phyloP scores from a whole-genome alignment of 352 stramenopile species.

The Stramenopiles sp. region DNA sequence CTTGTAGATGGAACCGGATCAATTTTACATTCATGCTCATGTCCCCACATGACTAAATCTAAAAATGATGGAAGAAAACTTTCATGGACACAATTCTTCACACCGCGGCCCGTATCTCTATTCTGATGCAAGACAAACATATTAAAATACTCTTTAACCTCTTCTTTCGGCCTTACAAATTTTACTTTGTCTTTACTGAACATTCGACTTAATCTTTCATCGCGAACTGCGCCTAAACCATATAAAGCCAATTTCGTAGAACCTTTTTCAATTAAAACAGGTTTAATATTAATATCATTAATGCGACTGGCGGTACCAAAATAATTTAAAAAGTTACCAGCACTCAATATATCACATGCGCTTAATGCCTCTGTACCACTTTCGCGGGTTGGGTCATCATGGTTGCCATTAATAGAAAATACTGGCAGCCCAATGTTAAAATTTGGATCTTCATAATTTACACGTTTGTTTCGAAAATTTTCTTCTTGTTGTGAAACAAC shows the following conservation, averaged over 20 bases:
- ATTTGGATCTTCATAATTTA: constrained; percentile 92
- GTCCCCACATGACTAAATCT: constrained; percentile 85
- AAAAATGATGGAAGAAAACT: constrained; percentile 96
- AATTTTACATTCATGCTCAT: constrained; percentile 95
- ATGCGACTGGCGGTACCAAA: constrained; percentile 79
- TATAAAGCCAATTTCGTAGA: constrained; percentile 84
- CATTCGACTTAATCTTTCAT: constrained; percentile 93
- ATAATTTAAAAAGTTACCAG: constrained; percentile 94
- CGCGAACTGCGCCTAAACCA: constrained; percentile 88
- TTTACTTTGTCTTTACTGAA: constrained; percentile 82
- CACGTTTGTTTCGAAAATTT: constrained; percentile 66
- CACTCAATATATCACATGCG: constrained; percentile 79
- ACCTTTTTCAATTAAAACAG: constrained; percentile 85
- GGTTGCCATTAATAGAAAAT: constrained; percentile 97
- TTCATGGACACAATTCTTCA: constrained; percentile 91
- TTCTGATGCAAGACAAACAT: constrained; percentile 99
- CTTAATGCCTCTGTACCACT: constrained; percentile 51
- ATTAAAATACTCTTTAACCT: constrained; percentile 68
- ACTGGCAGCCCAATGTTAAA: constrained; percentile 81
- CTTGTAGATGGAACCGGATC: constrained; percentile 73
- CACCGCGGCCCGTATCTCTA: constrained; percentile 63
- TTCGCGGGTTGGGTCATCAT: constrained; percentile 91
- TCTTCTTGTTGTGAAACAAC: constrained; percentile 65
- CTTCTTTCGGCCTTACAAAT: constrained; percentile 52
- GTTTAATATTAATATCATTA: constrained; percentile 80